Conservation (phyloP, 1,284 basidiomycete genomes). For the Apiotrichum akiyoshidainum region DNA sequence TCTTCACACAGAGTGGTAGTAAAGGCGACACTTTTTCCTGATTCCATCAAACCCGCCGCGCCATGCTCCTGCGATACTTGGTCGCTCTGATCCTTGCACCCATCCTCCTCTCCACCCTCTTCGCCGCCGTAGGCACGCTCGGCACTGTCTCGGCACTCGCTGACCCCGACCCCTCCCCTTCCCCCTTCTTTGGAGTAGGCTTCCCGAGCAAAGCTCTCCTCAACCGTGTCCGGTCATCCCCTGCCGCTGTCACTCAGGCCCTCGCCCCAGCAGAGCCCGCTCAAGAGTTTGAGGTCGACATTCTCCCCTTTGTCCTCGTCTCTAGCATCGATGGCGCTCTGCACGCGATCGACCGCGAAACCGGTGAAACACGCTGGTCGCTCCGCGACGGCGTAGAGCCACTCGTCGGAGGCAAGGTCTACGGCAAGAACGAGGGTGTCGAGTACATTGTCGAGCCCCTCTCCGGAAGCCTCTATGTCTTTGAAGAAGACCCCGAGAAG, state of each 20-base stretch:
- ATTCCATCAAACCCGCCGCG: neutral
- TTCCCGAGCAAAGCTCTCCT: constrained; percentile 9
- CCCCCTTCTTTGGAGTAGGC: constrained; percentile 14
- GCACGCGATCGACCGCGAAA: constrained; percentile 47
- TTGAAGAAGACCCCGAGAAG: constrained; percentile 28
- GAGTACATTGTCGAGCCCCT: constrained; percentile 51
- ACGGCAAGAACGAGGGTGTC: constrained; percentile 23
- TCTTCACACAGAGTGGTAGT: neutral
- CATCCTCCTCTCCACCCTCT: constrained; percentile 12
- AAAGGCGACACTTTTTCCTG: neutral
- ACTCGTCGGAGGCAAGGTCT: constrained; percentile 40
- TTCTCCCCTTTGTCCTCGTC: constrained; percentile 47
- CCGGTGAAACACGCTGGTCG: constrained; percentile 41
- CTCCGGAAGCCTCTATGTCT: constrained; percentile 47
- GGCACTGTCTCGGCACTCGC: constrained; percentile 5
- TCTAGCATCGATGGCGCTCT: constrained; percentile 50
- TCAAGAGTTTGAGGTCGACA: constrained; percentile 41
- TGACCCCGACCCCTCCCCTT: constrained; percentile 6
- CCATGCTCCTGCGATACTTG: constrained; percentile 18
- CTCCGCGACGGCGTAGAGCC: constrained; percentile 45
- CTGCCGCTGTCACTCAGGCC: neutral
- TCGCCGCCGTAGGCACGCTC: constrained; percentile 8
- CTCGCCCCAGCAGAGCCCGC: constrained; percentile 2
- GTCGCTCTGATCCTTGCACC: constrained; percentile 13
- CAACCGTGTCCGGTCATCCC: neutral